A percentile compares a stretch with the other conserved stretches of the same genome.
phyloP scores from a whole-genome alignment of 768 basidiomycete genomes.

The Lentinula boryana region DNA sequence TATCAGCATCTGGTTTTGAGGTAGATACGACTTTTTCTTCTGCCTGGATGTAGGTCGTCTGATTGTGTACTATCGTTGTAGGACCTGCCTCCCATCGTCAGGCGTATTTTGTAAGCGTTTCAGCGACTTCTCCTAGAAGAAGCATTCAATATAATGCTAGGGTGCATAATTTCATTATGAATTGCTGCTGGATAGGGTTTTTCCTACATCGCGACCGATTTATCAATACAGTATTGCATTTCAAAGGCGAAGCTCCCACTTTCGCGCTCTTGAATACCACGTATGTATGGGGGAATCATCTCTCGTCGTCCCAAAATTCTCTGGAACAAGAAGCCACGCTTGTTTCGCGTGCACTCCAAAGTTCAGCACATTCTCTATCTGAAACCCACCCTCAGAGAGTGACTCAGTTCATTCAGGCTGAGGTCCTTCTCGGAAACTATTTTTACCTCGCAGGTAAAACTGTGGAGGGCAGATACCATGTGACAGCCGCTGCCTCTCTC shows the following conservation, averaged over 20 bases:
- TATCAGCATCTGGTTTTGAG: background rate
- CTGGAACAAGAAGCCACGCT: slow-evolving; percentile 28
- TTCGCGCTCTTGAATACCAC: slow-evolving; percentile 28
- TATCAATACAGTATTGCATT: slow-evolving; percentile 12
- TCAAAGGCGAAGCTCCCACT: background rate
- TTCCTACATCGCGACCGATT: slow-evolving; percentile 39
- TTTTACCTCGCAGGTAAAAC: slow-evolving; percentile 41
- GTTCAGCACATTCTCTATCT: slow-evolving; percentile 29
- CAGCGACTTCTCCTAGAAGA: background rate
- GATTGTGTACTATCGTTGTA: background rate
- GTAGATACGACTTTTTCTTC: background rate
- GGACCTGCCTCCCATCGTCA: background rate
- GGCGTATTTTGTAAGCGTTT: slow-evolving; percentile 1
- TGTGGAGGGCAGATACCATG: slow-evolving; percentile 44
- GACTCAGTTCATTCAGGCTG: slow-evolving; percentile 40
- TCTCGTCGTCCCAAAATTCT: slow-evolving; percentile 19
- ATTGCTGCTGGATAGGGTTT: slow-evolving; percentile 29
- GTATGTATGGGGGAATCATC: slow-evolving; percentile 29
- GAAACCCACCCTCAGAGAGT: slow-evolving; percentile 33
- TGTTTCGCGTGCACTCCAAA: slow-evolving; percentile 32
- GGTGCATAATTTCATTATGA: slow-evolving; percentile 6
- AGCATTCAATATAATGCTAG: background rate
- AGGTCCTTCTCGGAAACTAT: slow-evolving; percentile 49
- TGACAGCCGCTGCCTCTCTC: slow-evolving; percentile 38
- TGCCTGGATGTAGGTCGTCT: background rate